Evolutionary conservation across 1,284 basidiomycete species (phyloP).

Genomic region (Microbotryum intermedium): DNA sequence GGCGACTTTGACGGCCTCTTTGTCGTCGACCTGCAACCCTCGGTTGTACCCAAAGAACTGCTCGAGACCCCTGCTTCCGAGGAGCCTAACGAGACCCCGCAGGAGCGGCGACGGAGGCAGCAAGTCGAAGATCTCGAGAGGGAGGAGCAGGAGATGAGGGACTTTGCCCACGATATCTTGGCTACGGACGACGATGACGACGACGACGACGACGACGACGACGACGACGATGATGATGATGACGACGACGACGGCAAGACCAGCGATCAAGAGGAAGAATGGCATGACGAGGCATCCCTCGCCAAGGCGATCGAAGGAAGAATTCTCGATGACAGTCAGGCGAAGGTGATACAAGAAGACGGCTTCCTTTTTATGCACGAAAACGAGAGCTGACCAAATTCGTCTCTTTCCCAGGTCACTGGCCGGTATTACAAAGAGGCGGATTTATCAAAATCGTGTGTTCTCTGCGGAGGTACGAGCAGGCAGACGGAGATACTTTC

Average conservation of each 20-base stretch:
- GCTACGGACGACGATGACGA: background rate
- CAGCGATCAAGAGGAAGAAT: constrained; percentile 6
- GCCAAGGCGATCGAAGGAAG: constrained; percentile 22
- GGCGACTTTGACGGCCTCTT: constrained; percentile 23
- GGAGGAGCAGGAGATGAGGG: constrained; percentile 8
- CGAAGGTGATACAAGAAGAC: constrained; percentile 11
- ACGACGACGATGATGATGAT: constrained; percentile 3
- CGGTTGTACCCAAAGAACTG: constrained; percentile 7
- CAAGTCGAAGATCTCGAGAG: background rate
- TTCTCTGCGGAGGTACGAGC: constrained; percentile 23
- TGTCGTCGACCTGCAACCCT: constrained; percentile 24
- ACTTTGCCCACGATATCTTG: constrained; percentile 9
- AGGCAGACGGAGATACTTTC: too few species aligned
- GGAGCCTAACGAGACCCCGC: background rate
- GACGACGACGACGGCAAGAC: background rate
- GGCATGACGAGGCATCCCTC: constrained; percentile 21
- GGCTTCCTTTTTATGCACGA: background rate
- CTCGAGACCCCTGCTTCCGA: background rate
- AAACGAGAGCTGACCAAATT: background rate
- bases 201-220: background rate
- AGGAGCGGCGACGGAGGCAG: background rate
- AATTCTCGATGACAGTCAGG: constrained; percentile 26
- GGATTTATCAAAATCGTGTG: constrained; percentile 26
- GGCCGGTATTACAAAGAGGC: constrained; percentile 30
- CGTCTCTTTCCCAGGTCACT: constrained; percentile 8